Percentiles rank a stretch among this genome's conserved stretches.
These are phyloP conservation scores for Ilex asprella DNA, from an alignment of 257 asterid species.

Conservation along the genomic window DNA sequence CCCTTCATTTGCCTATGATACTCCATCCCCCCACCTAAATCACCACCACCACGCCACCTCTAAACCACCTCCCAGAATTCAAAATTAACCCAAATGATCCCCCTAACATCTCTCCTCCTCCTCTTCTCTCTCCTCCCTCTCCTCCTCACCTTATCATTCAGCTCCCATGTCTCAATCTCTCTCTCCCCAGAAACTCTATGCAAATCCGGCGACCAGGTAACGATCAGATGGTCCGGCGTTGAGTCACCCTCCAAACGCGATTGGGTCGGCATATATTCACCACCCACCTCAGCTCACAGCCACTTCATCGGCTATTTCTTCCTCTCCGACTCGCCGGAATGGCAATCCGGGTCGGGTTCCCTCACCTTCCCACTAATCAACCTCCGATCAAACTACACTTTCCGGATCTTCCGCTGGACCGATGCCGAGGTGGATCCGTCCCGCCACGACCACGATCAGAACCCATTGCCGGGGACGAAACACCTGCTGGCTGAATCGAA, in stretches of 20 bases:
- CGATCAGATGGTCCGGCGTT: slow-evolving; percentile 68
- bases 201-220: slow-evolving; percentile 61
- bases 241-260: slow-evolving; percentile 61
- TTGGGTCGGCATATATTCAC: slow-evolving; percentile 85
- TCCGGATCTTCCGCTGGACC: slow-evolving; percentile 79
- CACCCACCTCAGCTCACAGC: slow-evolving; percentile 45
- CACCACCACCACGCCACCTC: no score
- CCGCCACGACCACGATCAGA: slow-evolving; percentile 68
- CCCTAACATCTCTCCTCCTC: no score
- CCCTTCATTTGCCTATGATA: no score
- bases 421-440: slow-evolving; percentile 59
- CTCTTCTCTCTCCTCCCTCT: no score
- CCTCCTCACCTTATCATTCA: slow-evolving; percentile 8
- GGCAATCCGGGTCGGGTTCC: slow-evolving; percentile 84
- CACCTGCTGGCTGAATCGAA: slow-evolving; percentile 67
- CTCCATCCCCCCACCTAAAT: no score
- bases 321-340: slow-evolving; percentile 58
- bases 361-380: slow-evolving; percentile 60
- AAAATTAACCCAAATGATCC: no score
- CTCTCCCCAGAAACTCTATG: slow-evolving; percentile 39
- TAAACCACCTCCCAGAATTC: no score
- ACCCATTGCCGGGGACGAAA: slow-evolving; percentile 76
- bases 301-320: slow-evolving; percentile 71
- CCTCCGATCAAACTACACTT: slow-evolving; percentile 67
- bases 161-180: slow-evolving; percentile 38